These are phyloP conservation scores for Rhizophagus clarus DNA, from an alignment of 192 early-diverging fungal genomes.

Conservation along the genomic window DNA sequence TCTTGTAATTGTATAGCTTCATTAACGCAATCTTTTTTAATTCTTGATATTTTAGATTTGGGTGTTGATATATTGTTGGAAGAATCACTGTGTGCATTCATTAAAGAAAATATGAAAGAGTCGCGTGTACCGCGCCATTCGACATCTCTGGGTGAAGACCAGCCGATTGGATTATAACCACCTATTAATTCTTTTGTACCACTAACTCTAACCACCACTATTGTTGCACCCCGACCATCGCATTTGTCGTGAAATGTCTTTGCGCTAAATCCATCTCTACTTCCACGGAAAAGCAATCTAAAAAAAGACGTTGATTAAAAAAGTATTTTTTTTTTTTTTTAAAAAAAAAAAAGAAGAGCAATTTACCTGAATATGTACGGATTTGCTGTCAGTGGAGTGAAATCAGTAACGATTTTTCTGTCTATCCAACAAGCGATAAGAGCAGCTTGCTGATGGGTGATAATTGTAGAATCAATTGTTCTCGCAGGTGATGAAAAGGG, in stretches of 20 bases:
- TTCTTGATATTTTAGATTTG: slow-evolving; percentile 9
- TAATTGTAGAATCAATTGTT: slow-evolving; percentile 30
- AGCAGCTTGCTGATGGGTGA: slow-evolving; percentile 27
- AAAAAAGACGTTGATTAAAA: not conserved
- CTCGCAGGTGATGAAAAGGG: not conserved
- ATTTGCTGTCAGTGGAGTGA: not conserved
- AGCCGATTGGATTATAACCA: slow-evolving; percentile 32
- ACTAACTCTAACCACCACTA: slow-evolving; percentile 23
- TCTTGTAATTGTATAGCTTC: slow-evolving; percentile 32
- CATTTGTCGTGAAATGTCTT: slow-evolving; percentile 28
- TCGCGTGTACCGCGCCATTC: slow-evolving; percentile 30
- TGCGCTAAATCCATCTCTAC: slow-evolving; percentile 31
- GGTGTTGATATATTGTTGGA: not conserved
- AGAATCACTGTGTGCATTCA: not conserved
- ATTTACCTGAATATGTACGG: slow-evolving; percentile 25
- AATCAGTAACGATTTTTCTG: not conserved
- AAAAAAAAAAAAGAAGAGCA: not conserved
- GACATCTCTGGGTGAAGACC: slow-evolving; percentile 25
- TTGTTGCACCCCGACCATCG: slow-evolving; percentile 26
- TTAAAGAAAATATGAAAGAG: slow-evolving; percentile 32
- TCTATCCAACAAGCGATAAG: slow-evolving; percentile 31
- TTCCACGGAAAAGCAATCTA: slow-evolving; percentile 30
- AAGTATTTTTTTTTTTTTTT: slow-evolving; percentile 9
- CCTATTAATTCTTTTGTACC: slow-evolving; percentile 27
- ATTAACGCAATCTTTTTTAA: slow-evolving; percentile 13